Evolutionary conservation across 805 yeast genomes (phyloP).

Genomic region (Starmera amethionina): DNA sequence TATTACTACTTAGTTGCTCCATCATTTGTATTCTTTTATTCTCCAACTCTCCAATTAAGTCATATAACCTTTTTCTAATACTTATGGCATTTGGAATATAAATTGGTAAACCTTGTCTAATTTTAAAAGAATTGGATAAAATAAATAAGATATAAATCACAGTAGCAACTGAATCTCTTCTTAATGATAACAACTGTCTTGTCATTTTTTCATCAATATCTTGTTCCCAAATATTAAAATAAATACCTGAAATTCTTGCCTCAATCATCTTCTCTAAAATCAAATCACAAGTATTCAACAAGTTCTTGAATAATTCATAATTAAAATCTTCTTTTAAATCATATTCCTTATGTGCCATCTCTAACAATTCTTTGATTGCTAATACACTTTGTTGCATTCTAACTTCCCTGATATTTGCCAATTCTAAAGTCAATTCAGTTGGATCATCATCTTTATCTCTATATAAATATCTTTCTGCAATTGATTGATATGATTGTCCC

Average conservation of each 20-base stretch:
- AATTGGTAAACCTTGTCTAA: slow-evolving; percentile 27
- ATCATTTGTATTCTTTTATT: not conserved
- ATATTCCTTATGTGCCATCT: slow-evolving; percentile 27
- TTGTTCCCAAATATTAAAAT: slow-evolving; percentile 35
- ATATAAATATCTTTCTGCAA: slow-evolving; percentile 38
- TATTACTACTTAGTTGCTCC: not conserved
- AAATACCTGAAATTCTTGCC: slow-evolving; percentile 38
- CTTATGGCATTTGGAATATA: slow-evolving; percentile 35
- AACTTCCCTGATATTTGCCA: slow-evolving; percentile 37
- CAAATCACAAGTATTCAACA: slow-evolving; percentile 28
- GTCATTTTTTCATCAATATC: slow-evolving; percentile 29
- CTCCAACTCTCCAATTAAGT: slow-evolving; percentile 26
- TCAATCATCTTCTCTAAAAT: slow-evolving; percentile 34
- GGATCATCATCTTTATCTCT: slow-evolving; percentile 38
- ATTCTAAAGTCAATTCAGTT: slow-evolving; percentile 31
- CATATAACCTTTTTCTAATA: slow-evolving; percentile 32
- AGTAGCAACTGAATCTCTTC: slow-evolving; percentile 39
- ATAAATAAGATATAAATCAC: slow-evolving; percentile 33
- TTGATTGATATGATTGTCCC: slow-evolving; percentile 35
- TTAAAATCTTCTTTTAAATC: slow-evolving; percentile 26
- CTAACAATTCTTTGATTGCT: slow-evolving; percentile 28
- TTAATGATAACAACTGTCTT: slow-evolving; percentile 27
- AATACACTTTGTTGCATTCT: slow-evolving; percentile 34
- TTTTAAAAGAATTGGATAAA: slow-evolving; percentile 31
- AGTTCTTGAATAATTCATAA: slow-evolving; percentile 19